These are phyloP conservation scores for Effrenium voratum DNA, from an alignment of 73 alveolate genomes.

Conservation along the genomic window DNA sequence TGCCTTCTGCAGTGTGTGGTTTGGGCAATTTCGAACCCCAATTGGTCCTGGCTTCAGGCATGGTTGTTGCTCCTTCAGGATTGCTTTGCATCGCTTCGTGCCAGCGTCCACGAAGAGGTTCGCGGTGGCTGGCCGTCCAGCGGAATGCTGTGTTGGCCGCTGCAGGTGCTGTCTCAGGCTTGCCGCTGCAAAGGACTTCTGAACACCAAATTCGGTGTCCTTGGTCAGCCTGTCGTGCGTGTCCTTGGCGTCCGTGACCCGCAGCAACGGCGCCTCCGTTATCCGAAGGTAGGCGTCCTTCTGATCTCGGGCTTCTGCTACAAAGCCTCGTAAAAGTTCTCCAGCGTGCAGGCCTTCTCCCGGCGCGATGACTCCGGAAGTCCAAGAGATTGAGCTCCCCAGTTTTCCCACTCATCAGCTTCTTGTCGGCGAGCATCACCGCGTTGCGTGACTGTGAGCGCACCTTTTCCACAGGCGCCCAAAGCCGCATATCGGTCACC, in stretches of 20 bases:
- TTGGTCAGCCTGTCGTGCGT: neutral
- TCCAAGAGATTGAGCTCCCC: neutral
- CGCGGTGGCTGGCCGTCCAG: neutral
- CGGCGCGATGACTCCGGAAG: neutral
- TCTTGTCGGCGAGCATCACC: neutral
- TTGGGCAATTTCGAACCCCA: too few species aligned
- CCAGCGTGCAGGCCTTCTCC: slow-evolving; percentile 2
- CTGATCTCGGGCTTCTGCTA: neutral
- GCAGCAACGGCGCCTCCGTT: neutral
- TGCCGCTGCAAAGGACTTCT: slow-evolving; percentile 11
- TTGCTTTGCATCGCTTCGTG: too few species aligned
- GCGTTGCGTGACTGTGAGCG: slow-evolving; percentile 3
- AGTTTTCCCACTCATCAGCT: neutral
- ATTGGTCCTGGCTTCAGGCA: too few species aligned
- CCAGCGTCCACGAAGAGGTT: slow-evolving; percentile 48
- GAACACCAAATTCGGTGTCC: slow-evolving; percentile 26
- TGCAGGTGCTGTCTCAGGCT: neutral
- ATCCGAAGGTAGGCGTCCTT: too few species aligned
- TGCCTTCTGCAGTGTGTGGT: too few species aligned
- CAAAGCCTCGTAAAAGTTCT: neutral
- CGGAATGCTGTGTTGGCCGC: too few species aligned
- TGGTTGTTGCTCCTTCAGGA: too few species aligned
- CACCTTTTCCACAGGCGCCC: slow-evolving; percentile 9
- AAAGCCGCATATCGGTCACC: slow-evolving; percentile 18
- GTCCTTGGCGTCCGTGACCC: slow-evolving; percentile 56